Percentiles rank a stretch among this genome's conserved stretches.
These are phyloP conservation scores for Backusella psychrophila DNA, from an alignment of 192 early-diverging fungal genomes.

Conservation along the genomic window DNA sequence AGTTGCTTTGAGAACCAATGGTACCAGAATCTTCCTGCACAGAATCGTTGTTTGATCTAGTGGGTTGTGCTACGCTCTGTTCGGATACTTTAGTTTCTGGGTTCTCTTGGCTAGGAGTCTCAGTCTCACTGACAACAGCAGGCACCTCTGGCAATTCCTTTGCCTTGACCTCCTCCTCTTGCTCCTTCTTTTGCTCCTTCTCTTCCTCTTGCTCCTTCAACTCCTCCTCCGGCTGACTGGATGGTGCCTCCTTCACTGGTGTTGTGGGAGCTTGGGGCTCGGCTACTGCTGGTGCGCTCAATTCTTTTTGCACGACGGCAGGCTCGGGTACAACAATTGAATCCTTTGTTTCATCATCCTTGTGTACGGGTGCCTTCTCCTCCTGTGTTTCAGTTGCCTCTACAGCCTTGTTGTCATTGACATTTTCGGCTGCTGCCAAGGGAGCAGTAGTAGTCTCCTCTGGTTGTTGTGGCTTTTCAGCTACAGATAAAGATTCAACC, in stretches of 20 bases:
- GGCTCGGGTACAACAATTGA: neutral
- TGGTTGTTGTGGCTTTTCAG: neutral
- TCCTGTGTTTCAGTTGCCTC: slow-evolving; percentile 1
- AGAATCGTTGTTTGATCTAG: slow-evolving; percentile 3
- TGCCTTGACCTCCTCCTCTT: neutral
- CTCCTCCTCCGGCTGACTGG: neutral
- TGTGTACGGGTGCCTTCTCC: neutral
- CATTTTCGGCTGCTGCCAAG: neutral
- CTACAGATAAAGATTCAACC: neutral
- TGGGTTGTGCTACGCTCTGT: neutral
- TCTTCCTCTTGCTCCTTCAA: neutral
- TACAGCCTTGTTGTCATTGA: neutral
- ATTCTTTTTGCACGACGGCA: neutral
- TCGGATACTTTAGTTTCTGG: neutral
- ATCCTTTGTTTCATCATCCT: neutral
- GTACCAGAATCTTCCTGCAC: neutral
- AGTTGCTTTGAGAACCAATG: neutral
- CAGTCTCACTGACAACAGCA: neutral
- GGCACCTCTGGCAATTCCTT: neutral
- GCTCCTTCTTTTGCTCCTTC: neutral
- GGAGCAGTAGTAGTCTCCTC: neutral
- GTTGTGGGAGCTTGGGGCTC: neutral
- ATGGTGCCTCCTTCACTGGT: neutral
- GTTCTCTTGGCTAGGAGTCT: neutral
- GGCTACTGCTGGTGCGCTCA: neutral